phyloP scores from a whole-genome alignment of 106 monocot genomes.

The Dendrobium nobile region DNA sequence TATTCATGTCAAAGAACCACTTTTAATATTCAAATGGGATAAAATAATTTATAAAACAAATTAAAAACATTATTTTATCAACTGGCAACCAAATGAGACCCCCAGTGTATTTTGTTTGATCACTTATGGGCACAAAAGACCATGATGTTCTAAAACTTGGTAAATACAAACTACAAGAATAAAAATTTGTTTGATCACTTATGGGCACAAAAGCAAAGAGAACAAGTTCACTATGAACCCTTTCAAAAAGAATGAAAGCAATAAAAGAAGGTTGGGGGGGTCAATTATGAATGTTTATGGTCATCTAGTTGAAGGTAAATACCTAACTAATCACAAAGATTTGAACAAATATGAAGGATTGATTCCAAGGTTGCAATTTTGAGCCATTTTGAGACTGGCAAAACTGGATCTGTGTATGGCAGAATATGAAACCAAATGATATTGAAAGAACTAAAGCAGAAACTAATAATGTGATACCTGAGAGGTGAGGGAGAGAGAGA shows the following conservation, averaged over 20 bases:
- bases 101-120: too few species aligned
- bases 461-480: neutral
- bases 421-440: neutral
- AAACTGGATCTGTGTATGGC: neutral
- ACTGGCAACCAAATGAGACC: too few species aligned
- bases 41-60: too few species aligned
- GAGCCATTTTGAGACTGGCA: neutral
- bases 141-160: too few species aligned
- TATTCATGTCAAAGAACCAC: too few species aligned
- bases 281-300: neutral
- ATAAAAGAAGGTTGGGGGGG: neutral
- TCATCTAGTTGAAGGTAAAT: neutral
- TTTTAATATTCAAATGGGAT: too few species aligned
- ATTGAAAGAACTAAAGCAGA: neutral
- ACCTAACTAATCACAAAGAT: neutral
- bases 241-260: neutral
- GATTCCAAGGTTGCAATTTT: neutral
- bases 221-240: neutral
- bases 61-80: too few species aligned
- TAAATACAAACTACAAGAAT: too few species aligned
- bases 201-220: too few species aligned
- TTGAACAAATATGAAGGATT: neutral
- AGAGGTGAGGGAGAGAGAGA: neutral
- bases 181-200: too few species aligned
- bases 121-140: too few species aligned